Percentiles rank a stretch among this genome's conserved stretches.
These are phyloP conservation scores for Lignosus rhinocerotis DNA, from an alignment of 1,284 basidiomycete genomes.

Conservation along the genomic window DNA sequence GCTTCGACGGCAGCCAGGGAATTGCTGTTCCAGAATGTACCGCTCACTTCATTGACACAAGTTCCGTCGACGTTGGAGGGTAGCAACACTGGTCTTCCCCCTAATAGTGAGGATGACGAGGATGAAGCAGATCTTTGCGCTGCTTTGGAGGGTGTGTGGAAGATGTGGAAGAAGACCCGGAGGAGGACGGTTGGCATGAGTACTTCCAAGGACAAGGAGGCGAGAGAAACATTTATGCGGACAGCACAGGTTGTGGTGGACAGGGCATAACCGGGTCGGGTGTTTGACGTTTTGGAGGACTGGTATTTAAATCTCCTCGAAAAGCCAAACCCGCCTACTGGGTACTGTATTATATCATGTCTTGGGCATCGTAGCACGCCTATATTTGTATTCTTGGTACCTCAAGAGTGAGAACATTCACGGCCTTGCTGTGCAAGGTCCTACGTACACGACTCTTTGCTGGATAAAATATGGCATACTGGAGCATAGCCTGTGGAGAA, in stretches of 20 bases:
- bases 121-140: conserved; percentile 34
- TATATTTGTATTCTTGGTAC: background rate
- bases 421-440: background rate
- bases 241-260: conserved; percentile 29
- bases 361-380: background rate
- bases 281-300: background rate
- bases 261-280: conserved; percentile 6
- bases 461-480: background rate
- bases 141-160: conserved; percentile 50
- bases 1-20: background rate
- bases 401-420: background rate
- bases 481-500: background rate
- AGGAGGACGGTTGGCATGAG: conserved; percentile 7
- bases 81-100: background rate
- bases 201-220: conserved; percentile 13
- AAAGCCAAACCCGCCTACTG: background rate
- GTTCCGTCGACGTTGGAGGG: background rate
- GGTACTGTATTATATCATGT: conserved; percentile 4
- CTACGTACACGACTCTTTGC: background rate
- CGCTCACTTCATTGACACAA: background rate
- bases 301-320: background rate
- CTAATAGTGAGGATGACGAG: conserved; percentile 6
- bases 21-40: background rate
- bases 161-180: conserved; percentile 47
- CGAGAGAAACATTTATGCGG: conserved; percentile 28